phyloP scores from a whole-genome alignment of 2,329 filamentous ascomycete species.

The Zasmidium citrigriseum region DNA sequence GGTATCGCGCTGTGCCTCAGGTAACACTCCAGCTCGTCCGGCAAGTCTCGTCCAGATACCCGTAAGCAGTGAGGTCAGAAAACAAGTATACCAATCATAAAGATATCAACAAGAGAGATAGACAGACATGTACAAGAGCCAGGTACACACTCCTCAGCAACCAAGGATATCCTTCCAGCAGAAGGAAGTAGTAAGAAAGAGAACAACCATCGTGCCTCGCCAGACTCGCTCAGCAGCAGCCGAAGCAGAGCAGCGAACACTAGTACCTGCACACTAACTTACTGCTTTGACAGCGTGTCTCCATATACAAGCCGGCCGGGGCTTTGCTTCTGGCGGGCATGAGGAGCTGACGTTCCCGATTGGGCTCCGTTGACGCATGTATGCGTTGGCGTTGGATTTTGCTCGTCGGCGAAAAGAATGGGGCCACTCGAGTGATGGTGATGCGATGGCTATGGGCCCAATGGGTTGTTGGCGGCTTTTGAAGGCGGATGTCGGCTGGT shows the following conservation, averaged over 20 bases:
- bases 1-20: no score
- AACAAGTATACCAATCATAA: not conserved
- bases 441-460: not conserved
- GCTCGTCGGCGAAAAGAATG: no score
- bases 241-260: constrained; percentile 11
- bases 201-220: not conserved
- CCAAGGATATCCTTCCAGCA: not conserved
- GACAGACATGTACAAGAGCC: no score
- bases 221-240: not conserved
- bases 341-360: constrained; percentile 19
- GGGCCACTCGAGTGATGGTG: not conserved
- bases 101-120: no score
- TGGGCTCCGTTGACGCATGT: constrained; percentile 18
- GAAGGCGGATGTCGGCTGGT: not conserved
- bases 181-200: constrained; percentile 3
- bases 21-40: no score
- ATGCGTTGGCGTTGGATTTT: constrained; percentile 19
- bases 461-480: not conserved
- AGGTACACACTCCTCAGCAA: no score
- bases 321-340: constrained; percentile 16
- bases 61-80: no score
- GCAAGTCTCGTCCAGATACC: no score
- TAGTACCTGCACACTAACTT: constrained; percentile 15
- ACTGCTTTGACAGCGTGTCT: constrained; percentile 14
- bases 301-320: constrained; percentile 16